Base-by-base conservation (phyloP, 23 red algal genomes). In the Cyanidioschyzon merolae region DNA sequence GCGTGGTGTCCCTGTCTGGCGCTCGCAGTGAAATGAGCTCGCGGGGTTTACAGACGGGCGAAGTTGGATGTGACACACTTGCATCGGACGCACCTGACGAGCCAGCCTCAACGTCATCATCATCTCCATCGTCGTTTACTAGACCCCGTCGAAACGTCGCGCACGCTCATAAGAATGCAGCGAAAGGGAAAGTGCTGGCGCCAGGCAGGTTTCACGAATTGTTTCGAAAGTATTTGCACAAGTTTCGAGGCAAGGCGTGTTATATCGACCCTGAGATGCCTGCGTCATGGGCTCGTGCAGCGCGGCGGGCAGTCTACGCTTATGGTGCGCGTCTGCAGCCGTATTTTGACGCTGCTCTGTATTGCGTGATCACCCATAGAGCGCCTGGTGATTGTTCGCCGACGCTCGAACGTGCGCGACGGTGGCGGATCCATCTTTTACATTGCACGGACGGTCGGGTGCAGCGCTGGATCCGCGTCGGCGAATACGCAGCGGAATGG, bases 241-340 rank as follows among this genome's bases (percentile, higher is more conserved):
- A 35, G n/a, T 71, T 71, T 32, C 63, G 29, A 27, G 63, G 63
- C 29, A 71, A 71, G 63, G 7, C 2, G 16, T 25, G 21, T 7
- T 71, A 71, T 35, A 27, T 71, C 63, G 63, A 71, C 30, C 63
- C 63, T 3, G 63, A 71, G n/a, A 35, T 71, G 63, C 63, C 63
- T 7, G 2, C 63, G 63, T 25, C 30, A 3, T 71, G 63, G 63
- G 63, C 63, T 27, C n/a, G 12, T 7, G n/a, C 21, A 27, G 63
- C 32, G 2, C n/a, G n/a, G 12, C 63, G 63, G 29, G 63, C 63
- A 3, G 7, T 71, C 7, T 27, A 27, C 12, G 63, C 63, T 7
- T 71, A 71, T 35, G 63, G 63, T 32, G 63, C 63, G 16, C 2
- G 21, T 7, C 63, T 35, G 63, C 63, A 71, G 32, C 63, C 63